Evolutionary conservation across 495 filamentous ascomycete genomes (phyloP).

Genomic region (Neurospora sp.): DNA sequence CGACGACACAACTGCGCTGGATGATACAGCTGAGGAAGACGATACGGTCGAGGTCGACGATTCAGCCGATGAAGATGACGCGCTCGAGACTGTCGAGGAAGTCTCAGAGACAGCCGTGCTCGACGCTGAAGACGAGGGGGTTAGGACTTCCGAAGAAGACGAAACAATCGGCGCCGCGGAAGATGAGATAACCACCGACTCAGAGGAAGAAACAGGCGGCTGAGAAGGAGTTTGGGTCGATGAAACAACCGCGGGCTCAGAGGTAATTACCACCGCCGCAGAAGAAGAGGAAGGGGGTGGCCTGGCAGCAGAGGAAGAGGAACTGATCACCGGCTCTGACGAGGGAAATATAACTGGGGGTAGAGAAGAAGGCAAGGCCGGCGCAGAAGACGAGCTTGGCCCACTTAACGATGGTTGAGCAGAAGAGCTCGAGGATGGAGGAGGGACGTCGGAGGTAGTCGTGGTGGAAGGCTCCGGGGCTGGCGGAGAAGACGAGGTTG

Average conservation of each 20-base stretch:
- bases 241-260: background rate
- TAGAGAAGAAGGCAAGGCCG: background rate
- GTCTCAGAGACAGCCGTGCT: background rate
- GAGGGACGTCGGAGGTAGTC: conserved; percentile 7
- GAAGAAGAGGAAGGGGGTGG: background rate
- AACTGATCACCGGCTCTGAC: background rate
- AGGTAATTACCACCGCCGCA: background rate
- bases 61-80: background rate
- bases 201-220: background rate
- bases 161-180: background rate
- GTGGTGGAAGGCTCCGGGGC: conserved; percentile 8
- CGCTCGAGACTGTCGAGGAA: background rate
- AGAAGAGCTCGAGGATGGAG: background rate
- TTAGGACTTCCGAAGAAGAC: background rate
- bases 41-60: background rate
- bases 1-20: background rate
- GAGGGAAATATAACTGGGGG: background rate
- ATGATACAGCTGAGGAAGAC: background rate
- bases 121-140: background rate
- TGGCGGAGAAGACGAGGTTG: conserved; percentile 12
- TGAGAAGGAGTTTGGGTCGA: background rate
- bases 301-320: background rate
- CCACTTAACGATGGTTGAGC: background rate
- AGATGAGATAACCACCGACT: background rate
- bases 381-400: background rate